Evolutionary conservation across 208 protist genomes (phyloP), one percentile per base, ranked within the genome.

Genomic region (Trypanosoma lewisi): DNA sequence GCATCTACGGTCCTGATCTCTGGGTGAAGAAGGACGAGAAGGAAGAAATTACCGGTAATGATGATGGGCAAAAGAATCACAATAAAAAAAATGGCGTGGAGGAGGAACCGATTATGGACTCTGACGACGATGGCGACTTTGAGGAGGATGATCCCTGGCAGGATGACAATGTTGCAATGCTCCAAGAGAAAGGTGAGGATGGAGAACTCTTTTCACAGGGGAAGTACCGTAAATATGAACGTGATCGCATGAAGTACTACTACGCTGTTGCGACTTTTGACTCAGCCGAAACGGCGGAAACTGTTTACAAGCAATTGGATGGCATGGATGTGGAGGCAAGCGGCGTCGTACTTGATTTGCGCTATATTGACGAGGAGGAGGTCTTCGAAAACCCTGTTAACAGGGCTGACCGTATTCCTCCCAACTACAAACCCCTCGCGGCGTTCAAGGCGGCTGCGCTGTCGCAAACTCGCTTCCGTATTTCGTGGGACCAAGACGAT

Each of bases 211-310:
- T 97, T 74, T 94, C 90, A 0, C 69, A 78, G 52, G 94, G 93
- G 45, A 94, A 96, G 77, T 91, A 91, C 63, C 80, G 93, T 44
- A 71, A 82, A 67, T 98, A 98, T 81, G 95, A 98, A 77, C 85
- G 96, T 65, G 65, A 93, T 63, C 85, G 92, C 34, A 87, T 98
- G 80, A 89, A 85, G 71, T 99, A 98, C 78, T 99, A 98, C 78
- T 99, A 98, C 80, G 98, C 97, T n/a, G 83, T 99, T 0, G 95
- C 95, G 19, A 93, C 87, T 39, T 98, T 97, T 75, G 96, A 98
- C 82, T 89, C 74, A 2, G 52, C 83, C 4, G 85, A 88, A 16
- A 98, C 98, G 16, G 96, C 96, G 0, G 82, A 77, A 2, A 73
- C 74, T 9, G 87, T 99, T 37, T 98, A 98, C 85, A 80, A 93